Percentiles rank a stretch among this genome's conserved stretches.
These are phyloP conservation scores for Metroxylon sagu DNA, from an alignment of 176 grass and related monocot species.

Conservation along the genomic window DNA sequence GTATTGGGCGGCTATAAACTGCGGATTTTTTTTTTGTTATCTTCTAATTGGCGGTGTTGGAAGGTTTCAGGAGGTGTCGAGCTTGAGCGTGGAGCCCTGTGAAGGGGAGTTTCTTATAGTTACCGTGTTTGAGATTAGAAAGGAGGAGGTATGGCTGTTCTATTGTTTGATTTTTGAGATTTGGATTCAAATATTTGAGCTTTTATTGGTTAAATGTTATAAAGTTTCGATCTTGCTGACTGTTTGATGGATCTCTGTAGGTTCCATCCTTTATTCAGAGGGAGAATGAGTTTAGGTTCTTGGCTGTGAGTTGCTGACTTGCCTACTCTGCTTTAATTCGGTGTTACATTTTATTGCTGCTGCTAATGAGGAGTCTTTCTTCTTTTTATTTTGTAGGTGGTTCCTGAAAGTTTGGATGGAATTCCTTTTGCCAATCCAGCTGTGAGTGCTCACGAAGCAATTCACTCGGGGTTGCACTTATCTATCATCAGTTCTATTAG, in stretches of 20 bases:
- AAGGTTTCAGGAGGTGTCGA: constrained; percentile 67
- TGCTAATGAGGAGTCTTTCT: neutral
- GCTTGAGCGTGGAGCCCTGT: constrained; percentile 75
- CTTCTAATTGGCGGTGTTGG: constrained; percentile 5
- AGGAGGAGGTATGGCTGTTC: constrained; percentile 39
- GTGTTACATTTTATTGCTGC: neutral
- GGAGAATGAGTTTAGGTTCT: constrained; percentile 85
- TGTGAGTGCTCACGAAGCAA: constrained; percentile 23
- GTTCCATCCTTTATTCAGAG: constrained; percentile 87
- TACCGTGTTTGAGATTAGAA: constrained; percentile 82
- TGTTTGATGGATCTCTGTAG: constrained; percentile 21
- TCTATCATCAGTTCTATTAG: constrained; percentile 6
- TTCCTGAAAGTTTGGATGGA: constrained; percentile 65
- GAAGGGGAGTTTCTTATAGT: constrained; percentile 56
- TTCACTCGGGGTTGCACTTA: constrained; percentile 2
- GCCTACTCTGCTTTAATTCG: constrained; percentile 11
- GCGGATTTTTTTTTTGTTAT: constrained; percentile 6
- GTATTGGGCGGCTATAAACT: neutral
- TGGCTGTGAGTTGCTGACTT: constrained; percentile 41
- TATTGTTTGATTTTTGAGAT: neutral
- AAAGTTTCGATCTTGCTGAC: neutral
- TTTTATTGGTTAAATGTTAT: neutral
- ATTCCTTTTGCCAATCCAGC: constrained; percentile 57
- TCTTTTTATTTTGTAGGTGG: constrained; percentile 29
- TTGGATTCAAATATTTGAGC: neutral